Percentiles rank a stretch among this genome's conserved stretches.
phyloP scores from a whole-genome alignment of 2,329 filamentous ascomycete genomes.

The Sphaerulina vaccinii region DNA sequence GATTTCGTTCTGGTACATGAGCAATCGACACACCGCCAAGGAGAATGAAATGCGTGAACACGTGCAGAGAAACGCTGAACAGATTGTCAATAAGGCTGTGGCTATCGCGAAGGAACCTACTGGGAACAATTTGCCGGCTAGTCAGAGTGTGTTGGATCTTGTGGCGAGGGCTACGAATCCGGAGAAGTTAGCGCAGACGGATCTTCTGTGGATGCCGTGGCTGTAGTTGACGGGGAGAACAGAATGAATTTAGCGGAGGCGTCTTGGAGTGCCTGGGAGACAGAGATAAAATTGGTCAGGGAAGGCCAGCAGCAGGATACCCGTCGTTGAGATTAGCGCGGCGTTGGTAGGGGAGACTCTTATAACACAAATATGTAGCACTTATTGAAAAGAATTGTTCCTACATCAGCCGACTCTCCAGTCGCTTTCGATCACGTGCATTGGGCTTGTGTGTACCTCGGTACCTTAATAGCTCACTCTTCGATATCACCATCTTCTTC shows the following conservation, averaged over 20 bases:
- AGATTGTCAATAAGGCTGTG: conserved; percentile 86
- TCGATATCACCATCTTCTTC: background rate
- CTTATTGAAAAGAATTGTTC: background rate
- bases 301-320: background rate
- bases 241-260: background rate
- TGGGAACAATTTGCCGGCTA: conserved; percentile 74
- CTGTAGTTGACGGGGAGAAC: conserved; percentile 52
- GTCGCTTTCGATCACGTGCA: background rate
- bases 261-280: background rate
- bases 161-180: conserved; percentile 93
- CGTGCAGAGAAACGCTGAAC: conserved; percentile 82
- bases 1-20: conserved; percentile 95
- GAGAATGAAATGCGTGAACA: conserved; percentile 72
- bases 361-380: background rate
- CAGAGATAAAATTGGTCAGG: background rate
- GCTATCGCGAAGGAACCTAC: conserved; percentile 73
- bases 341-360: background rate
- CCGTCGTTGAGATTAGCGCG: background rate
- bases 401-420: background rate
- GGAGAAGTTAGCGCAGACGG: conserved; percentile 79
- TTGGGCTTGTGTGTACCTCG: background rate
- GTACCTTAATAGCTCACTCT: background rate
- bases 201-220: conserved; percentile 97
- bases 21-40: conserved; percentile 64
- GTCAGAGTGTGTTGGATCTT: conserved; percentile 94